These are phyloP conservation scores for Zygoascus sp. DNA, from an alignment of 1,139 yeast genomes.

Conservation along the genomic window DNA sequence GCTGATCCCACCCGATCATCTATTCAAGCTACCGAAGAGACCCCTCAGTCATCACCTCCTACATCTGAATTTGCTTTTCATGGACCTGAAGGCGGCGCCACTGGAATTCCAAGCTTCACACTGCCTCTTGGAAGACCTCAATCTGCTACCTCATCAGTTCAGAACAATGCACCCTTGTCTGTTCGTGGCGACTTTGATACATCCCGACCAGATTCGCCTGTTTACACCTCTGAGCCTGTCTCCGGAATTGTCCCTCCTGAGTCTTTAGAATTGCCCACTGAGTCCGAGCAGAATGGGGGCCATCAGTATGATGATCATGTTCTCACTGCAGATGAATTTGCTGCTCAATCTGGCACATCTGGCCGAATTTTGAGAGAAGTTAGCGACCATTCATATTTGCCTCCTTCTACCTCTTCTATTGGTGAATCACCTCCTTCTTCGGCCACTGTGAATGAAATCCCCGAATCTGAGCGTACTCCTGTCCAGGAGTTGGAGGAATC, in stretches of 20 bases:
- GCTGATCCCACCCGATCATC: slow-evolving; percentile 36
- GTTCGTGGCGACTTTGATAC: slow-evolving; percentile 65
- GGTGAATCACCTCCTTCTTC: slow-evolving; percentile 12
- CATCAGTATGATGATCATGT: slow-evolving; percentile 12
- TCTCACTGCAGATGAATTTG: slow-evolving; percentile 11
- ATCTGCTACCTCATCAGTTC: slow-evolving; percentile 84
- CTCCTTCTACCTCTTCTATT: slow-evolving; percentile 6
- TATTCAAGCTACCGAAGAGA: slow-evolving; percentile 42
- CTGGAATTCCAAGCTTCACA: slow-evolving; percentile 40
- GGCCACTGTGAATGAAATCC: slow-evolving; percentile 29
- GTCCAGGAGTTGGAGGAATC: slow-evolving; percentile 47
- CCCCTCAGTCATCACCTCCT: slow-evolving; percentile 56
- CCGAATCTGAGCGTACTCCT: too few relatives aligned
- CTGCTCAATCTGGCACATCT: slow-evolving; percentile 4
- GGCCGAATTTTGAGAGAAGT: not conserved
- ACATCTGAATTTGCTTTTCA: slow-evolving; percentile 41
- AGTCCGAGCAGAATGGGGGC: slow-evolving; percentile 6
- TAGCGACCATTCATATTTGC: not conserved
- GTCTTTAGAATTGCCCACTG: slow-evolving; percentile 17
- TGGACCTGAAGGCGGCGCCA: slow-evolving; percentile 39
- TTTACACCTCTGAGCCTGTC: slow-evolving; percentile 31
- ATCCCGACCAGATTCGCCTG: slow-evolving; percentile 53
- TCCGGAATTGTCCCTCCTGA: slow-evolving; percentile 32
- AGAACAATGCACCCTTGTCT: slow-evolving; percentile 85
- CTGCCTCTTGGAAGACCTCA: slow-evolving; percentile 62